phyloP scores from a whole-genome alignment of 1,284 basidiomycete species.

The Heimioporus punctisporus region DNA sequence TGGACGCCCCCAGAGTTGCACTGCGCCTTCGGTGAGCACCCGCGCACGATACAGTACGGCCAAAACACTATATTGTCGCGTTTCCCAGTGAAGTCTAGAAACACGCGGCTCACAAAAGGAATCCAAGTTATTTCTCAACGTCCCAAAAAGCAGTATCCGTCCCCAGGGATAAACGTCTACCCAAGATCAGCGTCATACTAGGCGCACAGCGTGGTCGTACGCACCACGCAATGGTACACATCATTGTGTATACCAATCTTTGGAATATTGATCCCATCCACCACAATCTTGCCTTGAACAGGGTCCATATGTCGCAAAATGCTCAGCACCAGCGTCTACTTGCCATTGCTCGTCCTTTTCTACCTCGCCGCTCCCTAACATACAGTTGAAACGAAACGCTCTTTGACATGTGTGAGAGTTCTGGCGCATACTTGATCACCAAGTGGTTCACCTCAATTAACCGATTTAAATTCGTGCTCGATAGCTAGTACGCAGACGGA shows the following conservation, averaged over 20 bases:
- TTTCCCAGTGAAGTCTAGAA: conserved; percentile 52
- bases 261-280: conserved; percentile 91
- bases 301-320: conserved; percentile 92
- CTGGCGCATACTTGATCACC: conserved; percentile 81
- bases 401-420: conserved; percentile 83
- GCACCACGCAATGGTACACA: conserved; percentile 73
- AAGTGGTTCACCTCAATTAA: conserved; percentile 73
- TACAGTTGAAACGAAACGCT: conserved; percentile 69
- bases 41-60: conserved; percentile 51
- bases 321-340: conserved; percentile 85
- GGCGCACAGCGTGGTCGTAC: conserved; percentile 23
- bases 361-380: conserved; percentile 70
- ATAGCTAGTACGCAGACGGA: conserved; percentile 88
- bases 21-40: conserved; percentile 54
- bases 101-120: conserved; percentile 59
- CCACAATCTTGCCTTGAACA: conserved; percentile 72
- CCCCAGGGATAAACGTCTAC: conserved; percentile 85
- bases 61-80: conserved; percentile 79
- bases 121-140: conserved; percentile 86
- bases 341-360: conserved; percentile 78
- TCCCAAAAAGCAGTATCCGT: conserved; percentile 86
- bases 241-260: conserved; percentile 89
- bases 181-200: not conserved
- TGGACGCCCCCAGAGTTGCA: conserved; percentile 31
- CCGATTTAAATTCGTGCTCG: conserved; percentile 54